Base-by-base conservation (phyloP, 176 grass and related monocot genomes). In the Aegilops sharonensis region DNA sequence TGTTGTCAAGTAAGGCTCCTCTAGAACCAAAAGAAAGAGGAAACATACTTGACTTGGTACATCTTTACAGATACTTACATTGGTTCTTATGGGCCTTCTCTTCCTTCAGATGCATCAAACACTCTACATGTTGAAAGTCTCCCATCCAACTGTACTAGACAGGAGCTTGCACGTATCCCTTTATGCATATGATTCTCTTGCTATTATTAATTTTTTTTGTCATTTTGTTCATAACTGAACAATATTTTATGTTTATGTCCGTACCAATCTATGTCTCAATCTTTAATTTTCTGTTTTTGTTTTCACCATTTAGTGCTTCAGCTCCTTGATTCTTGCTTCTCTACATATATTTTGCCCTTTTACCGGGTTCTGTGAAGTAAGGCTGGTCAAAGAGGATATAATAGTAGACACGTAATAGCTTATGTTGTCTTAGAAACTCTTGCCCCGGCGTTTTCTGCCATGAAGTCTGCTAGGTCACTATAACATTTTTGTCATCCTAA, bases 301-400 rank as follows among this genome's bases (percentile, higher is more conserved):
- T 72, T 78, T 70, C 27, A 88, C 56, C 17, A 9, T 72, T 52
- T 64, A 78, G 24, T 81, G 30, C 37, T 84, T 85, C 70, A 69
- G 36, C 64, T 78, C 87, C 78, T 92, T 75, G 56, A 91, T 79
- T 64, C 60, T 75, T 79, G 36, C 48, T 91, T 66, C 66, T 75
- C 75, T 69, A 94, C 89, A 98, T 83, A 91, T 98, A 36, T 94
- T 98, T 78, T 88, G 81, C 70, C 95, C 79, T 67, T 95, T 95
- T 92, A 83, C 83, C 32, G 93, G 91, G 27, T 95, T 93, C 37
- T 75, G 75, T 76, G 86, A 91, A 72, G 78, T 95, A 68, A 93
- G 93, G 42, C 65, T 95, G 76, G 70, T 95, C 68, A 86, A 90
- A 94, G 11, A 47, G 71, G 40, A 74, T 30, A 9, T 30, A 25